Base-by-base conservation (phyloP, 805 yeast genomes). In the Cyberlindnera maritima region DNA sequence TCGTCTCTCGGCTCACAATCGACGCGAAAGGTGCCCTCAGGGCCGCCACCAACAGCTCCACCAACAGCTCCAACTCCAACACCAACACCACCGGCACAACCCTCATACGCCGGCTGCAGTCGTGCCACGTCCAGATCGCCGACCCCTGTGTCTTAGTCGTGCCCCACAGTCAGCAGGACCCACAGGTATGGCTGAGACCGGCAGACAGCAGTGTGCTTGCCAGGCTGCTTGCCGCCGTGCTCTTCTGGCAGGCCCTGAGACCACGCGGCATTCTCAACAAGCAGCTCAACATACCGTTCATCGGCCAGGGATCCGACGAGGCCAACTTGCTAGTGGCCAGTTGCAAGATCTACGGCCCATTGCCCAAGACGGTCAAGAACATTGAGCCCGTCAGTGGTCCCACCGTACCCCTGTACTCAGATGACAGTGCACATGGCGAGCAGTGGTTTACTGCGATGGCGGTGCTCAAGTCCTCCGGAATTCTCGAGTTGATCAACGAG, bases 371-470 rank as follows among this genome's bases (percentile, higher is more conserved):
- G 21, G 44, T 25, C 17, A 52, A 50, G 52, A 47, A 49, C 33
- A 35, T 54, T 7, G 58, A 45, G n/a, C n/a, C 42, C 3, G 41
- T 50, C 1, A 31, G 43, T 14, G 59, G 58, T 2, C 57, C 59
- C 2, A 15, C 21, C 2, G 57, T 57, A 14, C 45, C 58, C 1
- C 17, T 56, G 2, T 56, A 46, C 38, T 41, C 53, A n/a, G 59
- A 47, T 23, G 42, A 37, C 0, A 61, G 66, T 19, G 87, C 80
- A 57, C 38, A 14, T 2, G 36, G 34, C 4, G 52, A 48, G 32
- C 81, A 81, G 4, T 86, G 92, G 92, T 84, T 84, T 58, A 74
- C 72, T 43, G 79, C 86, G 1, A 83, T 81, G 83, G 90, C 87
- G 0, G 83, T 80, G 15, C 59, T 86, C 36, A 79, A 78, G 58